Evolutionary conservation across 2,329 filamentous ascomycete species (phyloP).

Genomic region (Rhynchosporium secalis): DNA sequence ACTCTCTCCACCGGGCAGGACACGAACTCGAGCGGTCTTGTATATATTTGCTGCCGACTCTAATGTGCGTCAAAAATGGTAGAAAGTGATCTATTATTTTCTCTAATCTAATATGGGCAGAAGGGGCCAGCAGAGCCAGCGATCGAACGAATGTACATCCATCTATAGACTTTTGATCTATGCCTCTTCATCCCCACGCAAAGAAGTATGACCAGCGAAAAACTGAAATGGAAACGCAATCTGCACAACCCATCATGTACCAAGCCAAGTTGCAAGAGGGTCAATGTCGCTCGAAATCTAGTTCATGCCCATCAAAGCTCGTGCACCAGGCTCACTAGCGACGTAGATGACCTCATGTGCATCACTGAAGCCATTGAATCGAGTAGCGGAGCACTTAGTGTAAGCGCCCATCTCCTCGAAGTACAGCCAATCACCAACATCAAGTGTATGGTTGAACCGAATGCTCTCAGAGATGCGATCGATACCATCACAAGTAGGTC

Average conservation of each 20-base stretch:
- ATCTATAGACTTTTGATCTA: background rate
- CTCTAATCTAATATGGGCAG: background rate
- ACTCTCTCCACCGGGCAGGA: too few relatives aligned
- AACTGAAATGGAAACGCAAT: background rate
- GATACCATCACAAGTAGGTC: constrained; percentile 96
- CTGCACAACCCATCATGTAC: background rate
- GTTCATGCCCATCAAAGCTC: constrained; percentile 59
- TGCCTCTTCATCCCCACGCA: background rate
- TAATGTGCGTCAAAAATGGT: background rate
- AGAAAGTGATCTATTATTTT: background rate
- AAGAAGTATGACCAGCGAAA: background rate
- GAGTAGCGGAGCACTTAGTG: constrained; percentile 95
- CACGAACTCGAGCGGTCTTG: too few relatives aligned
- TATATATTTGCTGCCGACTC: background rate
- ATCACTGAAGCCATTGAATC: constrained; percentile 96
- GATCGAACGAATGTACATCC: background rate
- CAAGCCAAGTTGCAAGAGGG: background rate
- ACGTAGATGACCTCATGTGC: constrained; percentile 92
- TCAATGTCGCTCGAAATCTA: constrained; percentile 12
- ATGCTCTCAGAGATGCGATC: constrained; percentile 87
- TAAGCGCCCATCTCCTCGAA: constrained; percentile 99
- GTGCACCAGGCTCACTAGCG: constrained; percentile 86
- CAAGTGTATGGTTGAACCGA: constrained; percentile 71
- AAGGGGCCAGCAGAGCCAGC: background rate
- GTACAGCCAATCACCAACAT: constrained; percentile 97